phyloP scores from a whole-genome alignment of 106 monocot genomes.

The Dioscorea alata region DNA sequence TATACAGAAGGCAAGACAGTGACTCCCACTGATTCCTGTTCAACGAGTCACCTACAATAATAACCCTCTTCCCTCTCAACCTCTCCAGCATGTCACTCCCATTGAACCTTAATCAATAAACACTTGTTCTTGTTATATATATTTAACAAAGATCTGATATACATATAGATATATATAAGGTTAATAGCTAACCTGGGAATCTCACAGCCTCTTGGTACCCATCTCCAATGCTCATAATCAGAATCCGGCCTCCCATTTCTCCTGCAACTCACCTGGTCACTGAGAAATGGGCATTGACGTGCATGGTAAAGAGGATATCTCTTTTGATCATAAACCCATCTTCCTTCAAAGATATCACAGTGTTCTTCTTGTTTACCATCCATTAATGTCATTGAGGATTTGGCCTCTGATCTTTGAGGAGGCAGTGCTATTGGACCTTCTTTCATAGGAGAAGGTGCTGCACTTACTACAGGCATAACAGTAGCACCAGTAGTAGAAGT shows the following conservation, averaged over 20 bases:
- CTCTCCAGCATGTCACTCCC: conserved; percentile 41
- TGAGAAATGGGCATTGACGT: conserved; percentile 29
- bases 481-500: background rate
- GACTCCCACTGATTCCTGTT: conserved; percentile 80
- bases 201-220: conserved; percentile 30
- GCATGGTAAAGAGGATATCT: conserved; percentile 21
- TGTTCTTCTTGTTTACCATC: background rate
- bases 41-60: conserved; percentile 59
- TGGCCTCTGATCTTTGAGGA: background rate
- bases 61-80: conserved; percentile 45
- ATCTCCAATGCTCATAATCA: conserved; percentile 39
- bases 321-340: conserved; percentile 28
- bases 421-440: no score
- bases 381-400: background rate
- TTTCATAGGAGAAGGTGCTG: background rate
- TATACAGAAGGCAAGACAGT: conserved; percentile 44
- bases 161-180: no score
- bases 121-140: no score
- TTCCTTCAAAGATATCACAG: conserved; percentile 29
- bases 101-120: conserved; percentile 19
- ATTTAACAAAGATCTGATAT: no score
- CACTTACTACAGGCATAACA: background rate
- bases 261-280: conserved; percentile 31
- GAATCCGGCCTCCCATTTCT: conserved; percentile 29
- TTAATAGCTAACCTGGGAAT: conserved; percentile 21